phyloP scores from a whole-genome alignment of 768 basidiomycete genomes.

The Pisolithus orientalis region DNA sequence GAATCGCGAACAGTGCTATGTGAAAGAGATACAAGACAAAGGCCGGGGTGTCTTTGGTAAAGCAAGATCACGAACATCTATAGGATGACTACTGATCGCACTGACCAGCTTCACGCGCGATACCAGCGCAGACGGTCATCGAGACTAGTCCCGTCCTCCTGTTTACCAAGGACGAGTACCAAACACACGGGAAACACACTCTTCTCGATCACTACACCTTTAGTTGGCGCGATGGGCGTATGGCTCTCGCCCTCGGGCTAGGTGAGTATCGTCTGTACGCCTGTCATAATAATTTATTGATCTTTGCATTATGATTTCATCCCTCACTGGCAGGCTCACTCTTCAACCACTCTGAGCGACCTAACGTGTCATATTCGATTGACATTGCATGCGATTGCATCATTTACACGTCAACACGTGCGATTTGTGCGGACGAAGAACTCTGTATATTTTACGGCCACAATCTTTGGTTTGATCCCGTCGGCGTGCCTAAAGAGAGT shows the following conservation, averaged over 20 bases:
- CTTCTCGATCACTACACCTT: slow-evolving; percentile 73
- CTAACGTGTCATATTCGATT: slow-evolving; percentile 64
- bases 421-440: slow-evolving; percentile 58
- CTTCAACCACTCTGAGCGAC: slow-evolving; percentile 69
- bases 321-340: slow-evolving; percentile 51
- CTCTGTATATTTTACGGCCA: slow-evolving; percentile 75
- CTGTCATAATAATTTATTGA: neutral
- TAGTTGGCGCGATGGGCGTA: slow-evolving; percentile 63
- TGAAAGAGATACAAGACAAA: slow-evolving; percentile 40
- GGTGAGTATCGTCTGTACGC: slow-evolving; percentile 38
- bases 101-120: slow-evolving; percentile 14
- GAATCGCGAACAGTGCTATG: slow-evolving; percentile 44
- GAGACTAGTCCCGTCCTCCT: slow-evolving; percentile 87
- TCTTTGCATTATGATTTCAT: neutral
- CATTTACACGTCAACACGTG: slow-evolving; percentile 49
- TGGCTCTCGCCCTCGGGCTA: slow-evolving; percentile 75
- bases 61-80: slow-evolving; percentile 3
- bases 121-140: slow-evolving; percentile 54
- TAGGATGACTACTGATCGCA: slow-evolving; percentile 13
- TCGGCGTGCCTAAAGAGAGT: slow-evolving; percentile 14
- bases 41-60: slow-evolving; percentile 64
- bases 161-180: slow-evolving; percentile 65
- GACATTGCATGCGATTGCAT: slow-evolving; percentile 54
- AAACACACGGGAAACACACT: slow-evolving; percentile 54
- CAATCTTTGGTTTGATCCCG: slow-evolving; percentile 56